phyloP scores from a whole-genome alignment of 2,329 filamentous ascomycete genomes.

The Alternaria conjuncta region DNA sequence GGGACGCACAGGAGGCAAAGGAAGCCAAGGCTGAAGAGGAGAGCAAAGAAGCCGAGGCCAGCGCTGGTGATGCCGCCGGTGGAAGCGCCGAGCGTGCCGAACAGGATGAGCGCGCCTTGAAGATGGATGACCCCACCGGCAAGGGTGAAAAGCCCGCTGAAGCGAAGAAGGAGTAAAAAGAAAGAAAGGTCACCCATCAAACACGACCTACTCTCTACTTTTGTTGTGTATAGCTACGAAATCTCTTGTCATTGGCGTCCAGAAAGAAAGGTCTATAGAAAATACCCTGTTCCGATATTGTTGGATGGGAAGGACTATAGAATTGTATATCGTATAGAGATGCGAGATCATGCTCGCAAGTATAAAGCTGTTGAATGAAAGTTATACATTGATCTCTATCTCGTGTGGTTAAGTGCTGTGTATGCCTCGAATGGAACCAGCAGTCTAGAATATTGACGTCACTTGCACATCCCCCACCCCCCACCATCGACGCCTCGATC shows the following conservation, averaged over 20 bases:
- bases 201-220: conserved; percentile 12
- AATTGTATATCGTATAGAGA: conserved; percentile 11
- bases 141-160: conserved; percentile 25
- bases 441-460: conserved; percentile 3
- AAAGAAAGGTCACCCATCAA: not conserved
- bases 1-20: conserved; percentile 16
- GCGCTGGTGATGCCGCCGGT: conserved; percentile 29
- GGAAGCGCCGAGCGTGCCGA: conserved; percentile 43
- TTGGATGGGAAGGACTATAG: conserved; percentile 13
- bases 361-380: not conserved
- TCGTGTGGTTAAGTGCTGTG: too few relatives aligned
- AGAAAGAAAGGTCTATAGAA: conserved; percentile 16
- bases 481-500: too few relatives aligned
- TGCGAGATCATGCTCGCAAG: not conserved
- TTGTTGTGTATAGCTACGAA: conserved; percentile 28
- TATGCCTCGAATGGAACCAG: too few relatives aligned
- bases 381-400: not conserved
- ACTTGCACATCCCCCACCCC: not conserved
- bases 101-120: conserved; percentile 39
- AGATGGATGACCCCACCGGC: conserved; percentile 26
- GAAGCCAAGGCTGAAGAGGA: conserved; percentile 31
- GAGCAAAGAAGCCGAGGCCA: conserved; percentile 40
- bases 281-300: conserved; percentile 20
- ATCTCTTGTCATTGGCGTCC: conserved; percentile 12
- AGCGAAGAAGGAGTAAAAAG: conserved; percentile 20